Evolutionary conservation across 108 stramenopile species (phyloP), one percentile per base, ranked within the genome.

Genomic region (Cyclotella choctawhatcheeana): DNA sequence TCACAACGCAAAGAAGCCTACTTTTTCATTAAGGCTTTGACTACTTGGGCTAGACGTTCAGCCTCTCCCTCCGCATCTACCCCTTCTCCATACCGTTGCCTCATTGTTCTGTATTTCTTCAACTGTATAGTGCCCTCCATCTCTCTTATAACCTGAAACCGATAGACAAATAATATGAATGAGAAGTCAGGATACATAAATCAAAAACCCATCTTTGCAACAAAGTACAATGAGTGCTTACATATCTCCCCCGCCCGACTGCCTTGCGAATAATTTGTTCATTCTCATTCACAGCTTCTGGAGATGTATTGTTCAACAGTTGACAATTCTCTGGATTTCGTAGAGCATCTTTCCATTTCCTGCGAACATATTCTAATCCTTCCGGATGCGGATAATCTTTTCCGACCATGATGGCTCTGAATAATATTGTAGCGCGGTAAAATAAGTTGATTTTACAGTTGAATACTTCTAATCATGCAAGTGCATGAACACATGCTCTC

Each of bases 231-330:
- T 22, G 32, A 2, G 30, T 8, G 20, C 74, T 86, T 83, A 86
- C 86, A 70, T 88, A 90, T 68, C 96, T 51, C 2, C 97, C 97
- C 44, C 77, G 82, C 2, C 84, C 88, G 3, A 97, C 95, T 2
- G 95, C 95, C 58, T 86, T 89, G 44, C 91, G 88, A 4, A 98
- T 43, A 33, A 89, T 92, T n/a, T 84, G 73, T 59, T 98, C 93
- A 64, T 91, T 88, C 52, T 81, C 69, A 43, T 71, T 44, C n/a
- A n/a, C 30, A 14, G 54, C 43, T 17, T 77, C 64, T 0, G 35
- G 25, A 21, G 51, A 53, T 1, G 31, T 25, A 14, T 51, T 51
- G 18, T 34, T 20, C 0, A 64, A 5, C 20, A 77, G 32, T 3
- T 22, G 84, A 73, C 86, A 87, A 76, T 88, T 94, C 3, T 85